phyloP scores from a whole-genome alignment of 164 flowering plant species.

The Malania oleifera region DNA sequence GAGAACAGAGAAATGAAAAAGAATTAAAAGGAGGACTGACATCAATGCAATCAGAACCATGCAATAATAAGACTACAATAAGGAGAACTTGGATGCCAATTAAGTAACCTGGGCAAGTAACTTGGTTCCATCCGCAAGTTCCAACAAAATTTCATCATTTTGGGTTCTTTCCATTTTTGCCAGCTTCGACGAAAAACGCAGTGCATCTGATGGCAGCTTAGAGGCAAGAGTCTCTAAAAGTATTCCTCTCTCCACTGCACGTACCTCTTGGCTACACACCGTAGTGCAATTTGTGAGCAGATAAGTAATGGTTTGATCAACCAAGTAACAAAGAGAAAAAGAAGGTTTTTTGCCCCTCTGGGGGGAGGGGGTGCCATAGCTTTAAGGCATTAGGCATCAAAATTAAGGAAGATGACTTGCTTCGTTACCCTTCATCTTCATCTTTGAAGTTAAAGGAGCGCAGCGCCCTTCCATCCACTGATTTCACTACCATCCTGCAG shows the following conservation, averaged over 20 bases:
- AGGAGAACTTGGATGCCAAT: neutral
- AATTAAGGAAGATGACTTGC: neutral
- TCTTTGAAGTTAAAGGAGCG: slow-evolving; percentile 85
- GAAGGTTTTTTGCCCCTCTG: neutral
- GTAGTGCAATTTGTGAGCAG: neutral
- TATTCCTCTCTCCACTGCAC: slow-evolving; percentile 85
- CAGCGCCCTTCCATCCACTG: slow-evolving; percentile 73
- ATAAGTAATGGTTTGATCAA: no score
- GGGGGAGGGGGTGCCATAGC: no score
- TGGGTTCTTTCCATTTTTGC: slow-evolving; percentile 35
- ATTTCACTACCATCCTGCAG: slow-evolving; percentile 79
- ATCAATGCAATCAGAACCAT: no score
- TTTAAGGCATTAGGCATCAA: neutral
- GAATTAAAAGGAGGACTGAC: no score
- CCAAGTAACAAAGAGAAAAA: neutral
- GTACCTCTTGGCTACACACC: slow-evolving; percentile 80
- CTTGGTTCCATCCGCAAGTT: slow-evolving; percentile 57
- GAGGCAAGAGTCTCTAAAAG: slow-evolving; percentile 72
- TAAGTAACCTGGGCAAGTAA: slow-evolving; percentile 55
- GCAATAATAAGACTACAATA: no score
- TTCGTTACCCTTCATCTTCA: slow-evolving; percentile 58
- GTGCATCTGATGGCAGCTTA: slow-evolving; percentile 55
- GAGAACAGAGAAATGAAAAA: no score
- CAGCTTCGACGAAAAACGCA: slow-evolving; percentile 66
- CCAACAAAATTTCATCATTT: slow-evolving; percentile 44